These are phyloP conservation scores for Cutaneotrichosporon mucoides DNA, from an alignment of 1,284 basidiomycete genomes.

Conservation along the genomic window DNA sequence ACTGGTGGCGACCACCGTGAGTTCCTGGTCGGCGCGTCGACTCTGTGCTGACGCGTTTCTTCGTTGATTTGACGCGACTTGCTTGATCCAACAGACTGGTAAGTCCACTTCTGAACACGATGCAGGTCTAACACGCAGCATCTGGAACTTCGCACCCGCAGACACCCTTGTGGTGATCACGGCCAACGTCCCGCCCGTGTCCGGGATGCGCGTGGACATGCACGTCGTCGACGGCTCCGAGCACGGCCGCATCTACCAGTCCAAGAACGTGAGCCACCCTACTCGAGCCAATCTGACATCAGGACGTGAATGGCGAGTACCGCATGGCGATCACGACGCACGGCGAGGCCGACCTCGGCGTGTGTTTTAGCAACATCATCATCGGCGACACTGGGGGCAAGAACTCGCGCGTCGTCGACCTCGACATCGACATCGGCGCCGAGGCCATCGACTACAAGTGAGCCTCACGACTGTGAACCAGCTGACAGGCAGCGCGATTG, in stretches of 20 bases:
- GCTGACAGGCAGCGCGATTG: constrained; percentile 71
- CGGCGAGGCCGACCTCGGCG: constrained; percentile 87
- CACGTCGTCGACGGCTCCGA: constrained; percentile 88
- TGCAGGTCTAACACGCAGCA: constrained; percentile 58
- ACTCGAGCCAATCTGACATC: background rate
- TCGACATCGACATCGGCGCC: constrained; percentile 96
- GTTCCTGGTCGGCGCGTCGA: background rate
- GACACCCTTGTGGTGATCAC: constrained; percentile 90
- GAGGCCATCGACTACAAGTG: constrained; percentile 99
- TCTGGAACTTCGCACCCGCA: constrained; percentile 87
- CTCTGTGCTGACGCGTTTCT: too few relatives aligned
- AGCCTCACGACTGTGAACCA: constrained; percentile 8
- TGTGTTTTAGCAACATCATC: constrained; percentile 82
- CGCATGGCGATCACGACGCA: constrained; percentile 92
- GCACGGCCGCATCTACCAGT: constrained; percentile 84
- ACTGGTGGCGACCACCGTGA: constrained; percentile 12
- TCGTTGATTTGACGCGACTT: too few relatives aligned
- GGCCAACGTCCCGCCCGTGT: constrained; percentile 73
- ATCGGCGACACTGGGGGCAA: constrained; percentile 51
- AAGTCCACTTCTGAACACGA: background rate
- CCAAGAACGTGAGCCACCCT: constrained; percentile 59
- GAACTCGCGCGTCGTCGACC: constrained; percentile 68
- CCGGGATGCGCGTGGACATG: constrained; percentile 77
- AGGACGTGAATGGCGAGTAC: constrained; percentile 80
- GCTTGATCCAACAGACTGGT: constrained; percentile 37